Conservation (phyloP, 257 asterid species). For the Avicennia marina region DNA sequence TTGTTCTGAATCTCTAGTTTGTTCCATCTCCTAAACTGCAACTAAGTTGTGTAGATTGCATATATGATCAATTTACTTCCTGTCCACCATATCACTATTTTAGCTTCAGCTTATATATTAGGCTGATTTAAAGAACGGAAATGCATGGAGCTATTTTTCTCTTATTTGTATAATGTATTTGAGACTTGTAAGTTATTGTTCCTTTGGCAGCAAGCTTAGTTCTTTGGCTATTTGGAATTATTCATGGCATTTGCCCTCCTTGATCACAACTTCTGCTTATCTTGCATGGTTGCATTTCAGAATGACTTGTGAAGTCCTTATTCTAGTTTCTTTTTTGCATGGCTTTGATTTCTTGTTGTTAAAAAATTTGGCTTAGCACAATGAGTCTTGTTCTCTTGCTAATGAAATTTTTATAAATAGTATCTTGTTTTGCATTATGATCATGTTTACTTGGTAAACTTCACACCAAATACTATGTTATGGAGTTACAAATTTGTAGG, state of each 20-base stretch:
- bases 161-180: background rate
- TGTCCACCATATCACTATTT: background rate
- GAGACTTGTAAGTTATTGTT: slow-evolving; percentile 1
- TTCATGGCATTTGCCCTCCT: background rate
- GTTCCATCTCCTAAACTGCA: slow-evolving; percentile 4
- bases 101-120: slow-evolving; percentile 4
- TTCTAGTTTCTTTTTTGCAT: background rate
- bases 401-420: slow-evolving; percentile 1
- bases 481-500: slow-evolving; percentile 38
- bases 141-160: background rate
- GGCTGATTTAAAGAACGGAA: background rate
- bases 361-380: background rate
- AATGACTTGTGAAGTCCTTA: background rate
- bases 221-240: slow-evolving; percentile 2
- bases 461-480: slow-evolving; percentile 13
- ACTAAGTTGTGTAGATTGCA: background rate
- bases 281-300: background rate
- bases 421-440: background rate
- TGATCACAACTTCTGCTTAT: background rate
- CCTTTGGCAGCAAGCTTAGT: background rate
- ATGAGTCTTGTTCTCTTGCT: background rate
- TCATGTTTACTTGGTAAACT: background rate
- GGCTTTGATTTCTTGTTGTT: background rate
- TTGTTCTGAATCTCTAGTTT: slow-evolving; percentile 10
- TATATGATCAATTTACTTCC: background rate